phyloP scores from a whole-genome alignment of 495 filamentous ascomycete genomes.

The Penicillium ochrochloron region DNA sequence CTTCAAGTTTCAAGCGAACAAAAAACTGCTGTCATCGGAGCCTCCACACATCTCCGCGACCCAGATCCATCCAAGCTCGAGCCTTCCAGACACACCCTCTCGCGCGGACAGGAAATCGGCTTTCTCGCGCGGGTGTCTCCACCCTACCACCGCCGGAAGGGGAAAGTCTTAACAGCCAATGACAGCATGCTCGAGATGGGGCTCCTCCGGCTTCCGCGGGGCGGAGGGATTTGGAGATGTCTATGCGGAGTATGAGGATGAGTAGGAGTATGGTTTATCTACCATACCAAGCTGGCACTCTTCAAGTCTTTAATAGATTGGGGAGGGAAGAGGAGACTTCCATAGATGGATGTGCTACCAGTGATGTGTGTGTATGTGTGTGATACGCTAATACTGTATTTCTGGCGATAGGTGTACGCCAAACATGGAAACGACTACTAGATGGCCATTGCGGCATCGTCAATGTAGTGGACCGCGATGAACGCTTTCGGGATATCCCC shows the following conservation, averaged over 20 bases:
- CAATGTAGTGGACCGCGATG: conserved; percentile 63
- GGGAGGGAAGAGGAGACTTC: background rate
- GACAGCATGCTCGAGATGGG: conserved; percentile 19
- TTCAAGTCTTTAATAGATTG: background rate
- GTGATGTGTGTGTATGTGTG: too few relatives aligned
- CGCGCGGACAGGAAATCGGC: conserved; percentile 9
- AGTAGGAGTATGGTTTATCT: background rate
- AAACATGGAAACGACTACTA: conserved; percentile 80
- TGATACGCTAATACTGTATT: background rate
- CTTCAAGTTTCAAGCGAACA: background rate
- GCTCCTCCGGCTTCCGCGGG: conserved; percentile 5
- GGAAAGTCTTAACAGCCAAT: conserved; percentile 39
- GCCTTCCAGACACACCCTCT: too few relatives aligned
- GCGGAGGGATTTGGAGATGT: background rate
- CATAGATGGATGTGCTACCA: background rate
- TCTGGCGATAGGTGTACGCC: conserved; percentile 60
- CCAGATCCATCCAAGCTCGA: too few relatives aligned
- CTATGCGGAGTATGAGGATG: background rate
- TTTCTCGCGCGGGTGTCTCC: conserved; percentile 18
- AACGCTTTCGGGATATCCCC: conserved; percentile 69
- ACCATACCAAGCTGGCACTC: background rate
- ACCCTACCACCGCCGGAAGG: conserved; percentile 26
- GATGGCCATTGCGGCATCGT: conserved; percentile 79
- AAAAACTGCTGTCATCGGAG: background rate
- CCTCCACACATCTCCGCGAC: background rate